Conservation (phyloP, 257 asterid genomes). For the Datura wrightii region DNA sequence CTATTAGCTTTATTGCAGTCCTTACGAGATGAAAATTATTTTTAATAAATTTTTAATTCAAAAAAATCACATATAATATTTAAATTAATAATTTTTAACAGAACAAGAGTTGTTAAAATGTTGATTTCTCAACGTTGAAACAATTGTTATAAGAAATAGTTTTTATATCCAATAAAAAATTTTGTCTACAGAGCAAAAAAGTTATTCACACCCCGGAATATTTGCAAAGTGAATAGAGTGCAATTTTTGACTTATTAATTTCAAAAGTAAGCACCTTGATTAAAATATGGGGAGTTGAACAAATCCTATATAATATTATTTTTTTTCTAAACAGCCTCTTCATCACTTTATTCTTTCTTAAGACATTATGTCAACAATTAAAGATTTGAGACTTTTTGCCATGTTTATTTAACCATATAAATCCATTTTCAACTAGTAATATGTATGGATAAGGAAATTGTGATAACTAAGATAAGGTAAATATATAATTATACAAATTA, state of each 20-base stretch:
- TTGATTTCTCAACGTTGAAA: too few relatives aligned
- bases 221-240: background rate
- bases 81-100: too few relatives aligned
- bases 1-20: background rate
- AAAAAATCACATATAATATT: too few relatives aligned
- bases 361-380: background rate
- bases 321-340: background rate
- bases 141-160: too few relatives aligned
- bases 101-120: too few relatives aligned
- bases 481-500: background rate
- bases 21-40: too few relatives aligned
- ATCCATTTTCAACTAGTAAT: background rate
- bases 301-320: too few relatives aligned
- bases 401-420: background rate
- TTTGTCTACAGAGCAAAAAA: background rate
- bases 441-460: background rate
- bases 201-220: background rate
- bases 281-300: background rate
- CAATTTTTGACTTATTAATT: background rate
- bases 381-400: background rate
- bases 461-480: background rate
- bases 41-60: too few relatives aligned
- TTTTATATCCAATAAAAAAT: background rate
- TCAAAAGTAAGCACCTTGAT: background rate
- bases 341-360: background rate